Evolutionary conservation across 2,329 filamentous ascomycete species (phyloP), one percentile per base, ranked within the genome.

Genomic region (Ophiostoma triangulosporum): DNA sequence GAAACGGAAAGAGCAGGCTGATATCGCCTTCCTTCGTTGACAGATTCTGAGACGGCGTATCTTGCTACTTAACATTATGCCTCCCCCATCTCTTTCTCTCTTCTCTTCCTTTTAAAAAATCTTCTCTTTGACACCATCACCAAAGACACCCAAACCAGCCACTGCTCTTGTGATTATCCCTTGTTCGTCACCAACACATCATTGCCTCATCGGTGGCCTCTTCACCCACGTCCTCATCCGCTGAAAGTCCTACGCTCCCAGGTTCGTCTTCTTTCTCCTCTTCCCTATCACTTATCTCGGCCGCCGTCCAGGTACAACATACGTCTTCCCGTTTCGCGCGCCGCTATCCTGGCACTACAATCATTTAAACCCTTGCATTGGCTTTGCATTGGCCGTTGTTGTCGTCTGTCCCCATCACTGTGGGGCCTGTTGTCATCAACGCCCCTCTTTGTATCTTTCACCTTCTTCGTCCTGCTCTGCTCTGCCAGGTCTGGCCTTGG

Each of bases 251-350:
- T 48, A 48, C 46, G 46, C 26, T 17, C 4, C 26, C 14, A 31
- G 46, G 46, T 48, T 46, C 14, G 43, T 46, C 26, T 46, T n/a
- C n/a, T 46, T 46, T 27, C 15, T 46, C 43, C 46, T 33, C 26
- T 22, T 48, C 27, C 29, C 6, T 48, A 48, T 36, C 43, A 40
- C 20, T 45, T 55, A 55, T 52, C 53, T 49, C 49, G 29, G 40
- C 48, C 32, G 38, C 49, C 43, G 36, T 27, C 48, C 50, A 55
- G 50, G 50, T 52, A 55, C 53, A 55, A 49, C 20, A 43, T 43
- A 48, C 51, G 35, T 46, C 33, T 49, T 33, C 40, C 11, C 40
- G 31, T 33, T 38, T 50, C 31, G 24, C 20, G n/a, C 36, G 38
- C 31, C 52, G 38, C 52, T 54, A 50, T 36, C 36, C 27, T 32